phyloP scores from a whole-genome alignment of 2,329 filamentous ascomycete genomes.

The Periconia sp. region DNA sequence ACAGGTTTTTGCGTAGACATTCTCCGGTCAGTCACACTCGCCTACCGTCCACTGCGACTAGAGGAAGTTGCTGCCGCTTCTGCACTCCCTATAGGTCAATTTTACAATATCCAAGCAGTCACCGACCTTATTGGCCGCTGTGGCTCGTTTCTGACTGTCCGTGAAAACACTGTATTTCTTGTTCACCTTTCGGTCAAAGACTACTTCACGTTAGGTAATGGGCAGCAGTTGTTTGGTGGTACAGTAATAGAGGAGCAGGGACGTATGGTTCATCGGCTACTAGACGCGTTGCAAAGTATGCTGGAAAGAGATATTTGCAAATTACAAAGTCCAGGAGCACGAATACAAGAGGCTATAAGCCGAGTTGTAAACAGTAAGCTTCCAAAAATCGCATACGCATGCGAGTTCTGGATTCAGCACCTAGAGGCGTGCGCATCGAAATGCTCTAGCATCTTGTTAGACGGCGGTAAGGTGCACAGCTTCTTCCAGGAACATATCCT shows the following conservation, averaged over 20 bases:
- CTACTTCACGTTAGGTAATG: conserved; percentile 24
- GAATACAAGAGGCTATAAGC: conserved; percentile 1
- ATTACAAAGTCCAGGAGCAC: not conserved
- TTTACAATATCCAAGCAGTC: conserved; percentile 2
- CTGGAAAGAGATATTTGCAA: not conserved
- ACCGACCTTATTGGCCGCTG: conserved; percentile 8
- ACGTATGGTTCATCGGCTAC: conserved; percentile 25
- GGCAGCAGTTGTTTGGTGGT: conserved; percentile 10
- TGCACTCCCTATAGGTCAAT: conserved; percentile 7
- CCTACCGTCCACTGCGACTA: conserved; percentile 11
- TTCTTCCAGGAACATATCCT: conserved; percentile 17
- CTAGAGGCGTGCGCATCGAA: conserved; percentile 16
- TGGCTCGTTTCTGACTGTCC: conserved; percentile 51
- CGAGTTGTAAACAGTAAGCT: conserved; percentile 1
- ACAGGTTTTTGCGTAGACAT: conserved; percentile 1
- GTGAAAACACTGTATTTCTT: conserved; percentile 39
- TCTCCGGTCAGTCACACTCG: conserved; percentile 6
- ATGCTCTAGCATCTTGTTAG: not conserved
- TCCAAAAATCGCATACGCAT: conserved; percentile 24
- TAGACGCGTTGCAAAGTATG: conserved; percentile 28
- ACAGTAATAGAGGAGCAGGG: conserved; percentile 25
- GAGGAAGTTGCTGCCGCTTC: conserved; percentile 4
- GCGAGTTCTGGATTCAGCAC: conserved; percentile 45
- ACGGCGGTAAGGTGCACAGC: conserved; percentile 7
- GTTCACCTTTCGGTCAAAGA: conserved; percentile 55